Evolutionary conservation across 352 stramenopile genomes (phyloP).

Genomic region (Globisporangium nagaii): DNA sequence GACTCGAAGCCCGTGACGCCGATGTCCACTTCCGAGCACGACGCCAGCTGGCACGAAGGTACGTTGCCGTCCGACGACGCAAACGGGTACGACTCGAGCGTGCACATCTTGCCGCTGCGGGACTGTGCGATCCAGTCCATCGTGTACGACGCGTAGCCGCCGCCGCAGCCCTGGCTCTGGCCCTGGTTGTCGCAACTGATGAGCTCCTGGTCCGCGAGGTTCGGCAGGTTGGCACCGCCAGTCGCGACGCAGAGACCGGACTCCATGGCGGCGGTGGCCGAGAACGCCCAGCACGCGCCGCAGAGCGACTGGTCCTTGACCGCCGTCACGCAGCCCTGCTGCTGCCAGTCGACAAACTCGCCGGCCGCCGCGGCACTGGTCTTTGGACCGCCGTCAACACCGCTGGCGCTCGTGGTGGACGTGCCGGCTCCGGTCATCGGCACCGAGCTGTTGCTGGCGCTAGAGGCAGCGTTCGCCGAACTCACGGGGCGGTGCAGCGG

Average conservation of each 20-base stretch:
- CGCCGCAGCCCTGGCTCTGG: constrained; percentile 46
- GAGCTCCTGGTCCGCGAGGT: constrained; percentile 60
- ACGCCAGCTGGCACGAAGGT: constrained; percentile 22
- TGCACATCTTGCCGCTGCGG: constrained; percentile 45
- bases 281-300: constrained; percentile 57
- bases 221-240: constrained; percentile 22
- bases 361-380: constrained; percentile 31
- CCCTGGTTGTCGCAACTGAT: constrained; percentile 57
- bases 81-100: constrained; percentile 49
- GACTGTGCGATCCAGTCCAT: constrained; percentile 51
- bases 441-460: constrained; percentile 10
- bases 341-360: constrained; percentile 66
- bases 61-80: constrained; percentile 27
- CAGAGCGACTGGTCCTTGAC: constrained; percentile 53
- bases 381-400: constrained; percentile 20
- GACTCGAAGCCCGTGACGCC: constrained; percentile 42
- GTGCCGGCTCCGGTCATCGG: constrained; percentile 3
- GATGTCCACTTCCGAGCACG: constrained; percentile 39
- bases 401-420: not conserved
- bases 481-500: not conserved
- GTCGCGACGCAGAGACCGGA: constrained; percentile 41
- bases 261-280: constrained; percentile 51
- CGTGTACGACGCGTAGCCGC: constrained; percentile 52
- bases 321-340: constrained; percentile 64
- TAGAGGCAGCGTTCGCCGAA: not conserved